Percentiles rank a stretch among this genome's conserved stretches.
These are phyloP conservation scores for Hippophae tibetana DNA, from an alignment of 306 rosid genomes.

Conservation along the genomic window DNA sequence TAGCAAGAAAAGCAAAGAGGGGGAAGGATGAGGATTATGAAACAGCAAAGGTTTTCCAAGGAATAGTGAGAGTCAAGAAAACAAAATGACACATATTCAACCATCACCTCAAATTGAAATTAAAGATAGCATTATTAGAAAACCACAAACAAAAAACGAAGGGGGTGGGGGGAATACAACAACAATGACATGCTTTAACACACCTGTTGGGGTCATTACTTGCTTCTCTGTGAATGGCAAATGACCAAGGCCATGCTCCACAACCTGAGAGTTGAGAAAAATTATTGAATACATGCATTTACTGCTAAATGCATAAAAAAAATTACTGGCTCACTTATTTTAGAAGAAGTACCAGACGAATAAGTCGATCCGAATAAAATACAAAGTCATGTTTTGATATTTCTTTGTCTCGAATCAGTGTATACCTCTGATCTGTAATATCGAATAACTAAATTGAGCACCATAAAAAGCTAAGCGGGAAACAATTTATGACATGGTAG, in stretches of 20 bases:
- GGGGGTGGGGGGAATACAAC: background rate
- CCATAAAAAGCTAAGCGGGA: slow-evolving; percentile 1
- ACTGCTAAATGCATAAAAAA: slow-evolving; percentile 8
- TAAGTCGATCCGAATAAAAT: slow-evolving; percentile 93
- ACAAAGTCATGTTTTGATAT: slow-evolving; percentile 93
- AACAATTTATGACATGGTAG: slow-evolving; percentile 12
- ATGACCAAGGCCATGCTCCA: slow-evolving; percentile 97
- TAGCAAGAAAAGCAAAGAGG: no score
- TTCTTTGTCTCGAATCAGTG: slow-evolving; percentile 77
- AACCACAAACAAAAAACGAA: background rate
- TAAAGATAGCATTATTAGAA: no score
- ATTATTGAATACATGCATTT: slow-evolving; percentile 9
- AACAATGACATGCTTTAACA: slow-evolving; percentile 4
- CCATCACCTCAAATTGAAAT: no score
- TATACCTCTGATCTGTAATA: slow-evolving; percentile 87
- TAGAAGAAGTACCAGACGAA: slow-evolving; percentile 60
- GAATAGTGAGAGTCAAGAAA: no score
- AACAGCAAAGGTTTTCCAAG: no score
- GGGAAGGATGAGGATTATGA: no score
- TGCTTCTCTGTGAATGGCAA: slow-evolving; percentile 96
- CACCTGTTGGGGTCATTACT: slow-evolving; percentile 91
- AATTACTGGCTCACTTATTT: background rate
- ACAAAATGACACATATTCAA: no score
- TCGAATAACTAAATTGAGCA: slow-evolving; percentile 25
- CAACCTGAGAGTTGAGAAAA: slow-evolving; percentile 52